Evolutionary conservation across 441 rosid genomes (phyloP), one percentile per base, ranked within the genome.

Genomic region (Populus hybrid): DNA sequence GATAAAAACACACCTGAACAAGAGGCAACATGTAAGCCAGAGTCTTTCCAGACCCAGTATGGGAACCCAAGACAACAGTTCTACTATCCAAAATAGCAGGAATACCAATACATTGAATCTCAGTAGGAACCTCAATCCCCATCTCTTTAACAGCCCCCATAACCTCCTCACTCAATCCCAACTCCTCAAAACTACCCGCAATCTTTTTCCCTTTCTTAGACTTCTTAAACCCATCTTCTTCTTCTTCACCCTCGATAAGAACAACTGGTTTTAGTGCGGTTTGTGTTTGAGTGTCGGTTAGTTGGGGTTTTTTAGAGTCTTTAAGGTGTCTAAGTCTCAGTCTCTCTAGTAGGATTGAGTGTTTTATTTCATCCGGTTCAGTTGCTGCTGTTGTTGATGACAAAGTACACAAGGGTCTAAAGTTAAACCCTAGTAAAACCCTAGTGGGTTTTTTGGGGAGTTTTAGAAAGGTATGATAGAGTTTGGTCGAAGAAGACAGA

Each of bases 21-120:
- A 95, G 88, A 69, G 98, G 99, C 71, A 93, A 76, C 92, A 95
- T 80, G 72, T 95, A 95, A 69, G 97, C 96, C 33, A 92, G 88
- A 56, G 98, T 95, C 88, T 95, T 95, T 64, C 99, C 99, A 63
- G 99, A 95, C 29, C 99, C 99, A 72, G 99, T 94, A 76, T 95
- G 99, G 14, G 99, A 95, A 7, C 97, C 99, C 90, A 95, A 87
- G 24, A 93, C 97, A 50, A 91, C 94, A 84, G 88, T 91, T 82
- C 82, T 89, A 53, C 91, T 89, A n/a, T 93, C 94, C 90, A 95
- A 83, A 38, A 92, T 87, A 72, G 96, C 90, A 85, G 95, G 98
- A 66, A 95, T 82, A 21, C 97, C 99, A 69, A 91, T 84, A 84
- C 95, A 88, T 80, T 95, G 99, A 83, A 93, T 95, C 90, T 95